Evolutionary conservation across 257 asterid species (phyloP).

Genomic region (Echites panduratus): DNA sequence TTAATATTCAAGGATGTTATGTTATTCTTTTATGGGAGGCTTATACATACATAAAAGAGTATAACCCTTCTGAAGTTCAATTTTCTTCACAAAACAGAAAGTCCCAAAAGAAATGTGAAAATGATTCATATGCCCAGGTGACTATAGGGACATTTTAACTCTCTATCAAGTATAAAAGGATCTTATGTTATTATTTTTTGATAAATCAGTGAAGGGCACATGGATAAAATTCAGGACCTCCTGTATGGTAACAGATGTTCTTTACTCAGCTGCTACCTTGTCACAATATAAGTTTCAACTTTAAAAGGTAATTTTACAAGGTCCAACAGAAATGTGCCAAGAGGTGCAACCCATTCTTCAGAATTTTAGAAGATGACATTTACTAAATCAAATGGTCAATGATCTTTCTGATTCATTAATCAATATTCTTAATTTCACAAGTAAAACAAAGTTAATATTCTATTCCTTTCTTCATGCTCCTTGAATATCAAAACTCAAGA

Average conservation of each 20-base stretch:
- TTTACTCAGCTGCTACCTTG: not conserved
- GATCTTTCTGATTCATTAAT: not conserved
- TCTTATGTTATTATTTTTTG: not conserved
- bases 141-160: not conserved
- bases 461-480: not conserved
- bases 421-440: not conserved
- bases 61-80: not conserved
- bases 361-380: not conserved
- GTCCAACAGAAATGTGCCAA: not conserved
- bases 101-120: not conserved
- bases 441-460: not conserved
- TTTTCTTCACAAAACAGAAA: not conserved
- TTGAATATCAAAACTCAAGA: not conserved
- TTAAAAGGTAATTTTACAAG: not conserved
- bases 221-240: not conserved
- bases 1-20: not conserved
- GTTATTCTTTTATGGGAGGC: not conserved
- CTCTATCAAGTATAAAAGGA: not conserved
- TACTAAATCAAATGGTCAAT: not conserved
- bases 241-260: not conserved
- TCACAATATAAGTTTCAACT: not conserved
- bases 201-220: not conserved
- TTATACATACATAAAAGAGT: not conserved
- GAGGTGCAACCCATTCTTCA: not conserved
- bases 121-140: not conserved